Evolutionary conservation across 345 rosid species (phyloP).

Genomic region (Luvunga scandens): DNA sequence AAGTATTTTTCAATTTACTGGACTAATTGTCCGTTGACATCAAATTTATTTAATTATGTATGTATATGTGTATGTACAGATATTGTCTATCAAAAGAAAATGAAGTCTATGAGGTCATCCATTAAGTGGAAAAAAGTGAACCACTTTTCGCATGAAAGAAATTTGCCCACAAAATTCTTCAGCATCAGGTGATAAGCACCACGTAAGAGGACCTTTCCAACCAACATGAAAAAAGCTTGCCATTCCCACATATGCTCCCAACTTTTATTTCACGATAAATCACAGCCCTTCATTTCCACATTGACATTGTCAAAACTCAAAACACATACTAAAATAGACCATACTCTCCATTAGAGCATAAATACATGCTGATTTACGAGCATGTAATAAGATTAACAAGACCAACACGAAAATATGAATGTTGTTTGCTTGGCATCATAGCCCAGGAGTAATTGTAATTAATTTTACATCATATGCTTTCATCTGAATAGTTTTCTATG

Average conservation of each 20-base stretch:
- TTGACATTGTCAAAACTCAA: not conserved
- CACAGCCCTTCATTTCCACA: not conserved
- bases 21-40: no score
- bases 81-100: not conserved
- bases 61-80: no score
- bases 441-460: not conserved
- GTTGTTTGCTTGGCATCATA: not conserved
- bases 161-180: not conserved
- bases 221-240: not conserved
- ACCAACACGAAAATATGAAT: no score
- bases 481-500: not conserved
- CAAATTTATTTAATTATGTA: no score
- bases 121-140: not conserved
- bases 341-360: not conserved
- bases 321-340: not conserved
- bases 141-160: not conserved
- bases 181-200: not conserved
- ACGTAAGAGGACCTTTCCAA: not conserved
- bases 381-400: not conserved
- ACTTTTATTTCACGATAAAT: not conserved
- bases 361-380: not conserved
- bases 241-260: not conserved
- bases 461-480: not conserved
- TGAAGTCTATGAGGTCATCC: not conserved
- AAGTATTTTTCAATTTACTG: no score